Base-by-base conservation (phyloP, 2,329 filamentous ascomycete genomes). In the Arachnopeziza araneosa region DNA sequence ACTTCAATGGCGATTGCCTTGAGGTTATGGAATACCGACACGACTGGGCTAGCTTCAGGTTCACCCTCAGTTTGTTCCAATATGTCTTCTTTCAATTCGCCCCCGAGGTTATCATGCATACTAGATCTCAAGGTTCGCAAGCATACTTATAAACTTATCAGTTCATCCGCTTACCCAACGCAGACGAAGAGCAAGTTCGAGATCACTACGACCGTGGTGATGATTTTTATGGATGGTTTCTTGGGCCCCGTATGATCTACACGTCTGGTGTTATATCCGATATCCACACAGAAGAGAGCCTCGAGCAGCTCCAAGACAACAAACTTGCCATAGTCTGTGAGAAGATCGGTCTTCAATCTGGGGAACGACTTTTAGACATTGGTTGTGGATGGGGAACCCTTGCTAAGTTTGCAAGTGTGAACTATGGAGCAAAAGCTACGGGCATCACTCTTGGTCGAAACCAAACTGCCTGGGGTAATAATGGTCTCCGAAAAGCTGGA, bases 311-410 rank as follows among this genome's bases (percentile, higher is more conserved):
- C 52, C 95, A 98, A 80, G 93, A 98, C 77, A 98, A 98, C 84
- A 98, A 99, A 79, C 80, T 98, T 70, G 88, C 89, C 67, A 82
- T 96, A 68, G 93, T 99, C 55, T 98, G 93, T 76, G 92, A 98
- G 78, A 98, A 98, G 84, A 93, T 97, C 67, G 88, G 81, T 53
- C 81, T 98, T 62, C 82, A 95, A 79, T 77, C 86, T 67, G 91
- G 88, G 69, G 93, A 98, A 74, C 83, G 77, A 58, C 79, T 98
- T 77, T 88, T 98, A 61, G 95, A 98, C 72, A 96, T 99, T 72
- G 95, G 95, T 73, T 98, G 93, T 74, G 95, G 95, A 69, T 99
- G 95, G 95, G 95, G 95, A 72, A 98, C 95, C 36, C 88, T 99
- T 61, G 89, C 92, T 72, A 91, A 91, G 72, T 98, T 93, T 72